Evolutionary conservation across 2,329 filamentous ascomycete genomes (phyloP), one percentile per base, ranked within the genome.

Genomic region (Eurotiales sp.): DNA sequence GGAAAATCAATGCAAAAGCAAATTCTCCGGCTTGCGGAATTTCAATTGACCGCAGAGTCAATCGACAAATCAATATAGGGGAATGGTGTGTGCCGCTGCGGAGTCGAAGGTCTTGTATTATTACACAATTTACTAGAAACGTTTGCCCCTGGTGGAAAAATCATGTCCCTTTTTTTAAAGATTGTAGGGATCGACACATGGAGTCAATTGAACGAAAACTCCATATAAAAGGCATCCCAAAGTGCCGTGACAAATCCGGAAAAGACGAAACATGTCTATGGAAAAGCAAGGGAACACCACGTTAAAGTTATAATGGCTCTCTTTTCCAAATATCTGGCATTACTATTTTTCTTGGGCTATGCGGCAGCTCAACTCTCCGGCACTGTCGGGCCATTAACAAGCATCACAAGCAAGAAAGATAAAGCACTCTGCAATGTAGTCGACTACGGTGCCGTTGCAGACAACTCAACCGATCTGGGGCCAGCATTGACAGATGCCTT

Each of bases 401-500:
- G 64, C 4, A 61, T 65, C 44, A 65, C 64, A 1, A 58, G 60
- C 15, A 81, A 81, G 60, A 67, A 65, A 37, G 69, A 68, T n/a
- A 69, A 65, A 43, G 77, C 77, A 58, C 73, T 72, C 8, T 81
- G 78, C 65, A 77, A 76, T 58, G 76, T 81, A 30, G 67, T 77
- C 48, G 64, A 75, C 53, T 80, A 81, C 57, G 78, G 78, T 12
- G 78, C 69, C 8, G 70, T 69, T 22, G 77, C 78, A 2, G 75
- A 77, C 61, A 74, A 76, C 53, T 66, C 68, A n/a, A 76, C 76
- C 3, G 78, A 81, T 56, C 62, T 81, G 22, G 75, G 77, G 0
- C 65, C 73, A 2, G 68, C 78, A 12, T 66, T 82, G 11, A 64
- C 65, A 8, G 66, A 68, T 19, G 79, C 79, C 3, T 80, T 74